These are phyloP conservation scores for Sarocladium brachiariae DNA, from an alignment of 2,329 filamentous ascomycete genomes.

Conservation along the genomic window DNA sequence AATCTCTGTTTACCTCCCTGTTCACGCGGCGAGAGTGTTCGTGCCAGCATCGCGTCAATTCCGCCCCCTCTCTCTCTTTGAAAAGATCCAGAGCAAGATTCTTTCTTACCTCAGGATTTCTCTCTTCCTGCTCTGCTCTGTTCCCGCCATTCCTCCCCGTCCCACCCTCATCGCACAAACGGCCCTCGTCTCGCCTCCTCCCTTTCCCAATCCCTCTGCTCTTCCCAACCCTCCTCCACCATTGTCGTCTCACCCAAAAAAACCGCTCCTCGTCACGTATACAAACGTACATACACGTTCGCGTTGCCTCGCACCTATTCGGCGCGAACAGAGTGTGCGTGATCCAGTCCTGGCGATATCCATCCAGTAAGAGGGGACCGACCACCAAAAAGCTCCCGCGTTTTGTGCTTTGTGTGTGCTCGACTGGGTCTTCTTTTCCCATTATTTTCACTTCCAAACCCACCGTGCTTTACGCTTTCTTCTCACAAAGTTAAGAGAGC, in stretches of 20 bases:
- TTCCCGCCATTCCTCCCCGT: constrained; percentile 1
- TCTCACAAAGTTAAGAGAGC: background rate
- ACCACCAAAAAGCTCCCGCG: constrained; percentile 2
- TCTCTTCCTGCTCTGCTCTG: background rate
- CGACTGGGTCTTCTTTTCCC: constrained; percentile 5
- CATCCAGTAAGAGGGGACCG: constrained; percentile 8
- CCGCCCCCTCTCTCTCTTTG: background rate
- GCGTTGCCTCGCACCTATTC: constrained; percentile 3
- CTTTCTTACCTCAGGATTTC: constrained; percentile 8
- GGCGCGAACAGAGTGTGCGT: constrained; percentile 2
- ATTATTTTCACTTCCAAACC: constrained; percentile 1
- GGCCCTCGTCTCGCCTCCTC: background rate
- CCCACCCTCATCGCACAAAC: constrained; percentile 8
- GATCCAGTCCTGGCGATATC: constrained; percentile 1
- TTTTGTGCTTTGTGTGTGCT: background rate
- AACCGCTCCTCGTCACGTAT: constrained; percentile 2
- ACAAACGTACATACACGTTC: constrained; percentile 3
- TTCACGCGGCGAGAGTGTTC: background rate
- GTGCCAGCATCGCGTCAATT: constrained; percentile 8
- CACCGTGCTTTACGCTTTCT: constrained; percentile 1
- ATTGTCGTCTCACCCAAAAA: background rate
- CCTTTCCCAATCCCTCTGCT: constrained; percentile 10
- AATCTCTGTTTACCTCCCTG: background rate
- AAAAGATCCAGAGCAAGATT: constrained; percentile 5
- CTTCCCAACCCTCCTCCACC: background rate